These are phyloP conservation scores for Rhazya stricta DNA, from an alignment of 257 asterid species.

Conservation along the genomic window DNA sequence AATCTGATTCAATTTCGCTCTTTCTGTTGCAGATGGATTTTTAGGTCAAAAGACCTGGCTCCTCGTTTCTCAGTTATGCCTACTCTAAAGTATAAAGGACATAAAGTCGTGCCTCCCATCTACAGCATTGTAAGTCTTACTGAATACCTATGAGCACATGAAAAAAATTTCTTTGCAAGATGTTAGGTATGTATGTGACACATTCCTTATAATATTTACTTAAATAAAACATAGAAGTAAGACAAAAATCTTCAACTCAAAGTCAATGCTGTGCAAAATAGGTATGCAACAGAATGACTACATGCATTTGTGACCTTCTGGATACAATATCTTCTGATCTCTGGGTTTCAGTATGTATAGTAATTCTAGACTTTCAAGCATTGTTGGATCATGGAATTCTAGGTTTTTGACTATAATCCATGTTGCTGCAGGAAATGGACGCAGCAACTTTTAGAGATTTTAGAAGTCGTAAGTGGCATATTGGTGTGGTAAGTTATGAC, in stretches of 20 bases:
- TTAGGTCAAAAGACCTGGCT: conserved; percentile 60
- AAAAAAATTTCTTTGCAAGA: background rate
- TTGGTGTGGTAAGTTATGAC: conserved; percentile 70
- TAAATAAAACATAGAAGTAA: background rate
- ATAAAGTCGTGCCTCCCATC: conserved; percentile 60
- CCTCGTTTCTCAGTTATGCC: conserved; percentile 85
- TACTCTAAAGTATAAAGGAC: conserved; percentile 35
- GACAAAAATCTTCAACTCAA: background rate
- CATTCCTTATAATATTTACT: background rate
- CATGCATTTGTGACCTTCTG: background rate
- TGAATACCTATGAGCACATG: background rate
- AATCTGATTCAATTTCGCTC: conserved; percentile 5
- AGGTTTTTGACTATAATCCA: conserved; percentile 2
- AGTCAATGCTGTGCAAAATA: background rate
- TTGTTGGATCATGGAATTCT: background rate
- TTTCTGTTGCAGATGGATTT: conserved; percentile 60
- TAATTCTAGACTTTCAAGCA: background rate
- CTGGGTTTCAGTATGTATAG: background rate
- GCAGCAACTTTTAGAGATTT: conserved; percentile 64
- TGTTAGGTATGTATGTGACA: background rate
- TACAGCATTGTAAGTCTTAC: conserved; percentile 72
- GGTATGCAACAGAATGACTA: background rate
- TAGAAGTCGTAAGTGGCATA: conserved; percentile 70
- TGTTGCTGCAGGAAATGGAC: conserved; percentile 70
- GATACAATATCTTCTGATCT: background rate